Evolutionary conservation across 2,329 filamentous ascomycete genomes (phyloP), one percentile per base, ranked within the genome.

Genomic region (Graphilbum ipis-grandicollis): DNA sequence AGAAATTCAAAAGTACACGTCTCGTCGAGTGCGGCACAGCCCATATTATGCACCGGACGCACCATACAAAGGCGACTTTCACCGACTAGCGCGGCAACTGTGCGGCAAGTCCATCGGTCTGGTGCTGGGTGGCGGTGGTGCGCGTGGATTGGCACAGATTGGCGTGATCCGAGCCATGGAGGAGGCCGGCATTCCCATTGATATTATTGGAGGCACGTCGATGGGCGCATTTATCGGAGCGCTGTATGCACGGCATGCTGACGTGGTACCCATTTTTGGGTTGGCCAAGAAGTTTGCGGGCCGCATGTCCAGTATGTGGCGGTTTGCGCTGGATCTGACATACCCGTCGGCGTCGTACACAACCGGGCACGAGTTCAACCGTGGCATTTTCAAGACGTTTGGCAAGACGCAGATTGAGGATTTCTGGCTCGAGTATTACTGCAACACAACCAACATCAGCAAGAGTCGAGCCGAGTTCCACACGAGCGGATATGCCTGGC

Each of bases 261-360:
- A 98, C 51, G 77, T 94, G 1, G 88, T 98, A 5, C 90, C 90
- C 12, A 93, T 96, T 71, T 93, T 93, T 49, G 90, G 90, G 1
- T 72, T 92, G 33, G 85, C 85, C 13, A 98, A 98, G 68, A 94
- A 94, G 54, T 98, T 98, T 54, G 74, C 90, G 0, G 86, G 90
- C 5, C 79, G 92, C n/a, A 98, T 98, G 92, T 84, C 83, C 32
- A 96, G 88, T 56, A 83, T 96, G 59, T 98, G 90, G 90, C 75
- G 90, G n/a, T 94, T 98, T 54, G 86, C 86, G 1, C 65, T 98
- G 3, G 90, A 98, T 52, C 58, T 98, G 48, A 98, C 90, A 0
- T 98, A 98, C 54, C 90, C 90, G 0, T 90, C 88, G 6, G 84
- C 83, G 8, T 93, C 88, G 1, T 98, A 98, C 58, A 98, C 92